These are phyloP conservation scores for Euphorbia celastroides DNA, from an alignment of 441 rosid species.

Conservation along the genomic window DNA sequence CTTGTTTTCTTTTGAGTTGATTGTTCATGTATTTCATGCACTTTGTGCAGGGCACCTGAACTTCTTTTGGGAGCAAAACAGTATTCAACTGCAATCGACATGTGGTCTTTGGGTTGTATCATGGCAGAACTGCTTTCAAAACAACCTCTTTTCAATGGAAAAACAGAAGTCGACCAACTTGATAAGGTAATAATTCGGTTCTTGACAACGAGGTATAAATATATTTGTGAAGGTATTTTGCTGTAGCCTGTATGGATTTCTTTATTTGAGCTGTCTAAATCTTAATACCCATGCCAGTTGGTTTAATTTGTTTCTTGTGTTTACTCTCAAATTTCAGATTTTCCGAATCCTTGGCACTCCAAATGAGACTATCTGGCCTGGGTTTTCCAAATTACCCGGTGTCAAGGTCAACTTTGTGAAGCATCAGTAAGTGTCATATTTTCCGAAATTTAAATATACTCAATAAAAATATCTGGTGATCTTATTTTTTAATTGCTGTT, in stretches of 20 bases:
- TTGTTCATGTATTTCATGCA: neutral
- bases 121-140: slow-evolving; percentile 93
- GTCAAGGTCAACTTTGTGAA: slow-evolving; percentile 95
- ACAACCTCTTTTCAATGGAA: slow-evolving; percentile 92
- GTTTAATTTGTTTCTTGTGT: neutral
- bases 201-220: neutral
- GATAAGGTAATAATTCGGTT: slow-evolving; percentile 74
- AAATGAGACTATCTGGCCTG: slow-evolving; percentile 93
- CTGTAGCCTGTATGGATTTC: slow-evolving; percentile 1
- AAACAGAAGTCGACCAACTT: slow-evolving; percentile 93
- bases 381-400: slow-evolving; percentile 87
- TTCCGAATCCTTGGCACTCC: slow-evolving; percentile 91
- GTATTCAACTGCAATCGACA: slow-evolving; percentile 97
- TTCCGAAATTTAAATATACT: slow-evolving; percentile 18
- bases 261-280: neutral
- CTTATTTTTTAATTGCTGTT: slow-evolving; percentile 58
- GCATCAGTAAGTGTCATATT: slow-evolving; percentile 76
- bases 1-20: neutral
- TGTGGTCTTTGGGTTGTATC: slow-evolving; percentile 99
- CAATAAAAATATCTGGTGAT: slow-evolving; percentile 26
- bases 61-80: slow-evolving; percentile 90
- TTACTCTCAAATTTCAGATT: slow-evolving; percentile 61
- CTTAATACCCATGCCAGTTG: slow-evolving; percentile 10
- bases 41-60: slow-evolving; percentile 89
- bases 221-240: neutral